Base-by-base conservation (phyloP, 2,329 filamentous ascomycete genomes). In the Diaporthe destruens region DNA sequence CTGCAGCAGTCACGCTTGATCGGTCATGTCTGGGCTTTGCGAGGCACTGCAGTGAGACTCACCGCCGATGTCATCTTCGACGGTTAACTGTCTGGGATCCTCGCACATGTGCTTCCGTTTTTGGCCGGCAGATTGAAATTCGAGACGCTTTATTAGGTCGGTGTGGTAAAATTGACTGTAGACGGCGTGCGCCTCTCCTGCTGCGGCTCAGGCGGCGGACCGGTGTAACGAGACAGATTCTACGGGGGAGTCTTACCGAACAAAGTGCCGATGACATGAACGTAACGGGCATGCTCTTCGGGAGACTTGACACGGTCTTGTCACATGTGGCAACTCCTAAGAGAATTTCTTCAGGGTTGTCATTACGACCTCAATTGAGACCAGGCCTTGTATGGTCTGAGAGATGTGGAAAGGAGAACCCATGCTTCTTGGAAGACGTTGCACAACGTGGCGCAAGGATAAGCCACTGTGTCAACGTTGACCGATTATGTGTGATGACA, bases 31-130 rank as follows among this genome's bases (percentile, higher is more conserved):
- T 63, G 59, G 29, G 8, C n/a, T 20, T 66, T 25, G 29, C 32
- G 32, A 66, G 61, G 12, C 39, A 25, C 32, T 53, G 44, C 32
- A 39, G n/a, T 49, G 29, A 66, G 44, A 66, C 47, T 66, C 44
- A 66, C 61, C 61, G 61, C 61, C 32, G 61, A 47, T 39, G 44
- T 53, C 61, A 53, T 53, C 32, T 34, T 36, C 3, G 29, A 39
- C 16, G n/a, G 14, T 53, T 18, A 12, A 39, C 36, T 39, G 11
- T 39, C 36, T 29, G 47, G 29, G 34, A 20, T 25, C 4, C n/a
- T 53, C n/a, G 16, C 47, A 39, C 25, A 6, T 39, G 47, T 53
- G n/a, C 18, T 20, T 25, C n/a, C 14, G 23, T 25, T 53, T 25
- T 8, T 12, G 4, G 8, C 53, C 61, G 47, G 61, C 47, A 53